These are phyloP conservation scores for Mortierella sp. DNA, from an alignment of 371 early-diverging fungal genomes.

Conservation along the genomic window DNA sequence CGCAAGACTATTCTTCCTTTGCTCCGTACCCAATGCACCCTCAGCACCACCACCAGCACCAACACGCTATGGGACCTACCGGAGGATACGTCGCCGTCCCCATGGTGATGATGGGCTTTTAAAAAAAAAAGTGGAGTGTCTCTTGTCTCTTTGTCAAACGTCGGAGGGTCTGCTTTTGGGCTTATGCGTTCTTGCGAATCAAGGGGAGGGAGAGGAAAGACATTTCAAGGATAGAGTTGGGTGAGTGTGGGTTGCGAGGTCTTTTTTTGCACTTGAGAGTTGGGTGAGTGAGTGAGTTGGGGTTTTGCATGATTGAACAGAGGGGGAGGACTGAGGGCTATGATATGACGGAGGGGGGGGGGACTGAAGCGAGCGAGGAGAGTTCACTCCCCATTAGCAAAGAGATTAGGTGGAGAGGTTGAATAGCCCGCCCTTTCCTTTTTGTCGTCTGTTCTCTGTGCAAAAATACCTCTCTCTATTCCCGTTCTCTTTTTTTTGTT, in stretches of 20 bases:
- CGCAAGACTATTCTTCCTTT: background rate
- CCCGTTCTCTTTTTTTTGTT: too few species aligned
- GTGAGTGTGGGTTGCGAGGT: background rate
- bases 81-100: background rate
- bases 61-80: background rate
- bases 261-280: background rate
- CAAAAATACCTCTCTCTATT: too few species aligned
- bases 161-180: background rate
- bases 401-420: background rate
- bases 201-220: background rate
- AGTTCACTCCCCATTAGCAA: background rate
- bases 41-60: background rate
- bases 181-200: background rate
- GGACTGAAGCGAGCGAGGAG: background rate
- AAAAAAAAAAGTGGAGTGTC: background rate
- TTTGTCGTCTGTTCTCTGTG: too few species aligned
- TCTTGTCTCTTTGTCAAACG: background rate
- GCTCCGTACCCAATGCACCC: background rate
- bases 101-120: constrained; percentile 8
- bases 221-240: background rate
- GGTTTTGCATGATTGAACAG: background rate
- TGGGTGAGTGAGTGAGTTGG: background rate
- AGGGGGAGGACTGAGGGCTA: background rate
- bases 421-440: background rate
- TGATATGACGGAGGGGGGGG: background rate